Evolutionary conservation across 2,329 filamentous ascomycete species (phyloP), one percentile per base, ranked within the genome.

Genomic region (Fusarium tricinctum): DNA sequence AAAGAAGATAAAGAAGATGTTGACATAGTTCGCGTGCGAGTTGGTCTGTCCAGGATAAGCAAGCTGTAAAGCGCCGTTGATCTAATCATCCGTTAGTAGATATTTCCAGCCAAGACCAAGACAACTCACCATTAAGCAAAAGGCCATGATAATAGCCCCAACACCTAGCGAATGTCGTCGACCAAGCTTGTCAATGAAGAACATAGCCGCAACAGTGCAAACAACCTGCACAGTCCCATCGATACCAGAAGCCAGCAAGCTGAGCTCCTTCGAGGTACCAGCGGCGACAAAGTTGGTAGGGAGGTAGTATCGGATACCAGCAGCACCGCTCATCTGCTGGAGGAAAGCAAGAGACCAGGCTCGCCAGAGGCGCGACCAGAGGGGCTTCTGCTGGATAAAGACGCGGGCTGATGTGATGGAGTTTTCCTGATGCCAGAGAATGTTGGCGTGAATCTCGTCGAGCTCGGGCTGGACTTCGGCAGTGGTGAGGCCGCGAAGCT

Each of bases 1-100:
- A 15, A 63, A 63, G 12, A 63, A 63, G n/a, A 63, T 63, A 0
- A 63, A 63, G 19, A 63, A 63, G 14, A 63, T 63, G 22, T 63
- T 63, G 15, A 40, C 50, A 17, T 63, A 63, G 32, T 63, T 63
- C 20, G 60, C 60, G 7, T 45, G 44, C 9, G 44, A 45, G 26
- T 63, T 63, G 2, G 38, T 63, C 6, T 63, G 60, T 4, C 60
- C 60, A 4, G 60, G 60, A 22, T 63, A 63, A 0, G 60, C 58
- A 12, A 49, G 32, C 9, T 63, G 60, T 0, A 63, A 6, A 44
- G 60, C 60, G 1, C 60, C 60, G 4, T 63, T 63, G 19, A 63
- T 63, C 60, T 63, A 3, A 2, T 1, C 4, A 4, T 17, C 3
- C 3, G 43, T 63, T 19, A 63, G 48, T 8, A n/a, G 32, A 5